Conservation (phyloP, 2,329 filamentous ascomycete genomes). For the Colletotrichum plurivorum region DNA sequence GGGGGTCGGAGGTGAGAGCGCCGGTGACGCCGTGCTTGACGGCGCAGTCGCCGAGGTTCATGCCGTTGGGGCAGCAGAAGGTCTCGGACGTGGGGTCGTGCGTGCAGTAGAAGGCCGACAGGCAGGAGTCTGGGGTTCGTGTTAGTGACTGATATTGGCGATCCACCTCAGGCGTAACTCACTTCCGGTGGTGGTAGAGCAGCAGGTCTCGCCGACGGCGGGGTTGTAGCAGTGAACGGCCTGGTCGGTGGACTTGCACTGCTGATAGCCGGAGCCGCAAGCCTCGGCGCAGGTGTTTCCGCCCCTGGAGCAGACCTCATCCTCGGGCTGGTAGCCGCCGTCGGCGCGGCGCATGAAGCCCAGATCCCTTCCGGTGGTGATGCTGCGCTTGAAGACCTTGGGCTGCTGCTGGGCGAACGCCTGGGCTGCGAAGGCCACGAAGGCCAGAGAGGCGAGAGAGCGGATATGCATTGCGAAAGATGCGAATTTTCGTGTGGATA, state of each 20-base stretch:
- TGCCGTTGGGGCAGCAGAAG: constrained; percentile 72
- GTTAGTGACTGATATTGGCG: constrained; percentile 16
- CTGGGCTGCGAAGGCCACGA: constrained; percentile 40
- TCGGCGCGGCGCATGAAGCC: constrained; percentile 60
- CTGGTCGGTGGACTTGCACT: constrained; percentile 64
- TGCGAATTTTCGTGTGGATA: constrained; percentile 12
- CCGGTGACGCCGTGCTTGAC: constrained; percentile 63
- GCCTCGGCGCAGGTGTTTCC: constrained; percentile 66
- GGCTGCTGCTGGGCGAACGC: constrained; percentile 38
- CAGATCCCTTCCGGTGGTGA: constrained; percentile 52
- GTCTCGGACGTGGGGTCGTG: constrained; percentile 64
- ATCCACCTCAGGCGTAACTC: constrained; percentile 47
- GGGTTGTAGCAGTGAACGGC: constrained; percentile 72
- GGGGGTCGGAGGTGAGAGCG: constrained; percentile 62
- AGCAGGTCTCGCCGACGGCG: constrained; percentile 67
- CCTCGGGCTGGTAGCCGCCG: constrained; percentile 64
- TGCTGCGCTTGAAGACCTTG: constrained; percentile 52
- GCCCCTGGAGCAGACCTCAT: constrained; percentile 63
- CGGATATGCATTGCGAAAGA: constrained; percentile 39
- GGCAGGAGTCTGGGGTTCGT: constrained; percentile 67
- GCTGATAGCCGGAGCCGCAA: constrained; percentile 64
- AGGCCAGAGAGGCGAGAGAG: constrained; percentile 41
- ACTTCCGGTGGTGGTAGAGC: constrained; percentile 70
- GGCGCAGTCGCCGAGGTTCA: constrained; percentile 69
- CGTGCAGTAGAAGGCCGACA: constrained; percentile 74